Evolutionary conservation across 1,284 basidiomycete species (phyloP).

Genomic region (Inonotus obliquus): DNA sequence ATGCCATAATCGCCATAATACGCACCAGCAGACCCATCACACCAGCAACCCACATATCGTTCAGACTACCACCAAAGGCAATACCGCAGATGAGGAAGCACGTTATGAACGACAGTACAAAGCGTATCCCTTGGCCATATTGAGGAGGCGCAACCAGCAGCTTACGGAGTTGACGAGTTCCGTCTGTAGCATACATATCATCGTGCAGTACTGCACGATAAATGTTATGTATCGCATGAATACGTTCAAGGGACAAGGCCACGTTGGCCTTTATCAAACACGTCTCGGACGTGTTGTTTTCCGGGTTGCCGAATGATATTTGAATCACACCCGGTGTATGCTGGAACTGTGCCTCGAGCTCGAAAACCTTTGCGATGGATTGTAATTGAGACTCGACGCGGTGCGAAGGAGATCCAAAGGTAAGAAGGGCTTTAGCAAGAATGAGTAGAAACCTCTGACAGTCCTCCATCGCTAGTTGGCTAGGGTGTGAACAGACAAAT

Average conservation of each 20-base stretch:
- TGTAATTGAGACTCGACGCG: constrained; percentile 78
- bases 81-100: constrained; percentile 75
- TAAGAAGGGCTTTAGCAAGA: constrained; percentile 76
- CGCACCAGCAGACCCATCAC: constrained; percentile 61
- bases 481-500: background rate
- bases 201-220: constrained; percentile 80
- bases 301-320: constrained; percentile 66
- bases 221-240: constrained; percentile 69
- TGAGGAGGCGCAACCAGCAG: constrained; percentile 58
- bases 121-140: constrained; percentile 59
- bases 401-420: constrained; percentile 84
- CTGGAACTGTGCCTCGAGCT: constrained; percentile 68
- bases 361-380: constrained; percentile 47
- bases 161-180: constrained; percentile 52
- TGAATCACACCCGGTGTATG: constrained; percentile 79
- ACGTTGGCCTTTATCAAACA: constrained; percentile 76
- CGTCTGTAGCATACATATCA: constrained; percentile 60
- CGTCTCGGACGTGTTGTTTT: constrained; percentile 57
- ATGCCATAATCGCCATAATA: constrained; percentile 66
- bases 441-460: constrained; percentile 76
- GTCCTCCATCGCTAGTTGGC: constrained; percentile 50
- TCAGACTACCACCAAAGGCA: constrained; percentile 76
- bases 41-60: constrained; percentile 81
- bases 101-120: constrained; percentile 67
- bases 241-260: constrained; percentile 65